phyloP scores from a whole-genome alignment of 2,329 filamentous ascomycete genomes.

The Nothophaeocryptopus gaeumannii region DNA sequence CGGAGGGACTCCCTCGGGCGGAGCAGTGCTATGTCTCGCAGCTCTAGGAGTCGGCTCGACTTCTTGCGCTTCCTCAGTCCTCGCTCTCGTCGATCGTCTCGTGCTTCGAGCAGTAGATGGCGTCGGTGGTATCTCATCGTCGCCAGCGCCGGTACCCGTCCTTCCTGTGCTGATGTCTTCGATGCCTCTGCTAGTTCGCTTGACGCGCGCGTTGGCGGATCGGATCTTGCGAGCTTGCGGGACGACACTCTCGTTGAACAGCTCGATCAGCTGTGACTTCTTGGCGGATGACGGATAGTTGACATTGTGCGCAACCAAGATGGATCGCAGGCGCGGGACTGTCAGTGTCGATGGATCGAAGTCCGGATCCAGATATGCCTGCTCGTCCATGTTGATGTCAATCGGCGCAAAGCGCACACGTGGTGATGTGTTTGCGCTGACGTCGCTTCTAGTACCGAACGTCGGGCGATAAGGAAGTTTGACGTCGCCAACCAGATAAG shows the following conservation, averaged over 20 bases:
- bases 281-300: slow-evolving; percentile 85
- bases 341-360: slow-evolving; percentile 84
- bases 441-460: no score
- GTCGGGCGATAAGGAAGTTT: no score
- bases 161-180: slow-evolving; percentile 59
- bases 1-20: slow-evolving; percentile 31
- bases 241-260: slow-evolving; percentile 76
- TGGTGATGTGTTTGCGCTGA: background rate
- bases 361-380: slow-evolving; percentile 79
- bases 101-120: slow-evolving; percentile 29
- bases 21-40: slow-evolving; percentile 34
- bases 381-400: slow-evolving; percentile 50
- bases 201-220: slow-evolving; percentile 70
- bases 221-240: slow-evolving; percentile 77
- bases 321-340: slow-evolving; percentile 82
- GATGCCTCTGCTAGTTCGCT: slow-evolving; percentile 85
- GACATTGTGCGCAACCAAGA: slow-evolving; percentile 85
- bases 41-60: slow-evolving; percentile 30
- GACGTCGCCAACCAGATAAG: no score
- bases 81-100: slow-evolving; percentile 30
- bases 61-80: slow-evolving; percentile 40
- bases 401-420: no score
- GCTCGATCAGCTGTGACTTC: slow-evolving; percentile 79
- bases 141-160: slow-evolving; percentile 55
- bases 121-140: slow-evolving; percentile 49